Conservation (phyloP, 352 stramenopile genomes). For the Blastocystis sp. region DNA sequence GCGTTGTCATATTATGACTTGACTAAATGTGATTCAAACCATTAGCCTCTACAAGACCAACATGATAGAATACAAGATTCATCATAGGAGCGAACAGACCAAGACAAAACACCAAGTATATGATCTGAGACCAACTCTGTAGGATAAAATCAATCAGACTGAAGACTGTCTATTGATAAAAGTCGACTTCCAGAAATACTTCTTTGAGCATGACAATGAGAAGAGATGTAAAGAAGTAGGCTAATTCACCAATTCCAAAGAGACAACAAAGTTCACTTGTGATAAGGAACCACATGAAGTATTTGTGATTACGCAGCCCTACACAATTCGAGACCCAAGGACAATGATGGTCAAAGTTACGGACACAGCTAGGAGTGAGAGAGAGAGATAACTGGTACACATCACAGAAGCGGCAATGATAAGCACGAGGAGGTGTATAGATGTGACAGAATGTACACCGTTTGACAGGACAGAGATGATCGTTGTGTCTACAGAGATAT, state of each 20-base stretch:
- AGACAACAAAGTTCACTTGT: neutral
- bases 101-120: slow-evolving; percentile 40
- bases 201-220: neutral
- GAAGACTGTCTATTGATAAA: neutral
- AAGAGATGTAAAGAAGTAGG: slow-evolving; percentile 68
- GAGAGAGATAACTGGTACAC: slow-evolving; percentile 69
- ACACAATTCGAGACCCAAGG: slow-evolving; percentile 83
- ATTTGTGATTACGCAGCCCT: slow-evolving; percentile 82
- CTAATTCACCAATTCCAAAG: slow-evolving; percentile 73
- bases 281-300: slow-evolving; percentile 84
- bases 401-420: slow-evolving; percentile 77
- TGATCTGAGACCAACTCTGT: slow-evolving; percentile 6
- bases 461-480: slow-evolving; percentile 23
- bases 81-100: slow-evolving; percentile 16
- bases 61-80: slow-evolving; percentile 26
- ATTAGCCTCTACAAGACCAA: neutral
- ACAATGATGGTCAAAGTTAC: slow-evolving; percentile 80
- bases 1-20: slow-evolving; percentile 35
- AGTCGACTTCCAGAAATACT: neutral
- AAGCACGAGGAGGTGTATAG: slow-evolving; percentile 74
- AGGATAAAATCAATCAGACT: neutral
- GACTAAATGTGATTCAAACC: neutral
- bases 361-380: slow-evolving; percentile 73
- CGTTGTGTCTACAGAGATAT: slow-evolving; percentile 19
- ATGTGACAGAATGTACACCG: slow-evolving; percentile 77